Base-by-base conservation (phyloP, 768 basidiomycete genomes). In the Exsudoporus frostii region DNA sequence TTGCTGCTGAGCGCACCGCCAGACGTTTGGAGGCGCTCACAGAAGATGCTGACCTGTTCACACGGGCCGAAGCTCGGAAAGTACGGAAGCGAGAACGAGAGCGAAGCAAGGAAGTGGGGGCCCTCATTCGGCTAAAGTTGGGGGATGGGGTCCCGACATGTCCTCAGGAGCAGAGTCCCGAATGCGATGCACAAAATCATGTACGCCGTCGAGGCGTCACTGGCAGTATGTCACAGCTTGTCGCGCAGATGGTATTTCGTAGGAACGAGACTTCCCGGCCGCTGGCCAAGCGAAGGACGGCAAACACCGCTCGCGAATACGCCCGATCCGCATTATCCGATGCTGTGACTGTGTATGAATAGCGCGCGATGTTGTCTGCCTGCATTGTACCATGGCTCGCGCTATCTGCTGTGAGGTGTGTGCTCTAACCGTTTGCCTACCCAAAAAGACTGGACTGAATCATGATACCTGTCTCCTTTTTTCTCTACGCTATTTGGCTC, bases 111-210 rank as follows among this genome's bases (percentile, higher is more conserved):
- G 85, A 86, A 71, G 68, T 85, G 11, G 75, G 77, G 9, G 73
- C 79, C 32, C 70, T 86, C 54, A 66, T 86, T 56, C 73, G 81
- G 60, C 63, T 85, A 55, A 86, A 85, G 68, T 60, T 82, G 56
- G 71, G 65, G 20, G 68, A 70, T 42, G 59, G 59, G 43, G 52
- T 70, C 17, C 40, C 53, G 7, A 54, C 53, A 15, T 57, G 51
- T 51, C 59, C 63, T 5, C 64, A 65, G 50, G 64, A 65, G 50
- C 57, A 48, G 45, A 65, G 59, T 24, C 61, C 64, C 42, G 69
- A 66, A 36, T 47, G 42, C n/a, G 58, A 65, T 9, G 13, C 50
- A 3, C 62, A 63, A 51, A 59, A 52, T 10, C 24, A 47, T 27
- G 32, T 48, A 20, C 65, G 65, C 45, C 63, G 55, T 22, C 67